A percentile compares a stretch with the other conserved stretches of the same genome.
Evolutionary conservation across 441 rosid genomes (phyloP).

Genomic region (Rhodomyrtus psidioides): DNA sequence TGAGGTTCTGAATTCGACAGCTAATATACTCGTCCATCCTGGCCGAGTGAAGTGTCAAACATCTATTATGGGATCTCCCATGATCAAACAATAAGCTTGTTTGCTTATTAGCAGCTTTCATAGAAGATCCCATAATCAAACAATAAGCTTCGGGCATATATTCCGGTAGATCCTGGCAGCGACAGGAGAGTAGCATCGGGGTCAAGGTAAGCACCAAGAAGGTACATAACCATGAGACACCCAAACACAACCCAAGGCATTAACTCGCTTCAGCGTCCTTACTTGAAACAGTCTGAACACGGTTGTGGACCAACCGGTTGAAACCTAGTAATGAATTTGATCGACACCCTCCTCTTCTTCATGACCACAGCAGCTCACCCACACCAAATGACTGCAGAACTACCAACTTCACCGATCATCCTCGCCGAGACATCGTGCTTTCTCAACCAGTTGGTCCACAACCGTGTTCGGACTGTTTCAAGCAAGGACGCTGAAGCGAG

Average conservation of each 20-base stretch:
- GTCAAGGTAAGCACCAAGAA: neutral
- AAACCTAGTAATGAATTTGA: neutral
- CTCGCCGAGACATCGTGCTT: neutral
- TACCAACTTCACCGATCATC: neutral
- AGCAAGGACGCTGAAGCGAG: too few relatives aligned
- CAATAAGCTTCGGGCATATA: neutral
- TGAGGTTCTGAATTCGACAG: neutral
- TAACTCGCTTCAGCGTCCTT: too few relatives aligned
- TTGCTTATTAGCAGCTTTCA: neutral
- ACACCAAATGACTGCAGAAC: neutral
- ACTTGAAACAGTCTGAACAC: too few relatives aligned
- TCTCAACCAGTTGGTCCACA: neutral
- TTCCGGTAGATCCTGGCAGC: accelerated
- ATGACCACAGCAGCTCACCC: too few relatives aligned
- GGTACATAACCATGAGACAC: neutral
- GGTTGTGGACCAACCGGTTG: too few relatives aligned
- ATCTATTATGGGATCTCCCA: too few relatives aligned
- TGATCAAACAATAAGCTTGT: too few relatives aligned
- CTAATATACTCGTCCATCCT: accelerated
- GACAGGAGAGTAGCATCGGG: accelerated
- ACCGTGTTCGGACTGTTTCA: too few relatives aligned
- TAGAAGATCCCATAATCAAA: neutral
- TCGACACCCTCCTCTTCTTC: neutral
- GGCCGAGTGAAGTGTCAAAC: too few relatives aligned
- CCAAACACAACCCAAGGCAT: neutral